Conservation (phyloP, 2,329 filamentous ascomycete species). For the Fusarium sp. region DNA sequence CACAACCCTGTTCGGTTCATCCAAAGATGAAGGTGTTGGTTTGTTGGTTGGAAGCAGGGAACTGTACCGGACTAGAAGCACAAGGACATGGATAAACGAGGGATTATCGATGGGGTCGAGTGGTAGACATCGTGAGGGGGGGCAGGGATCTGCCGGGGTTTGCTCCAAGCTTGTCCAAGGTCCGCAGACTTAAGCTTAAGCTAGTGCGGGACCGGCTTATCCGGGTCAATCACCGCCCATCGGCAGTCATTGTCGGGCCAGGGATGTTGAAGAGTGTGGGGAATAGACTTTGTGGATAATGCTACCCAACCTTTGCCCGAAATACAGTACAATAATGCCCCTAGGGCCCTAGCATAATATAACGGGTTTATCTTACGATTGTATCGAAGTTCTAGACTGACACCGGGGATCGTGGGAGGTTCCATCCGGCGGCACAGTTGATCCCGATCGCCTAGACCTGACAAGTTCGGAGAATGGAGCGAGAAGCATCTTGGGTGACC, state of each 20-base stretch:
- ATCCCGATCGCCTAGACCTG: neutral
- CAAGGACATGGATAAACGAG: slow-evolving; percentile 15
- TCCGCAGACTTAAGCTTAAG: slow-evolving; percentile 19
- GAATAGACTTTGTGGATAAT: neutral
- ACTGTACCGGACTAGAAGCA: neutral
- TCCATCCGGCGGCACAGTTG: neutral
- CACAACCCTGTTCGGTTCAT: neutral
- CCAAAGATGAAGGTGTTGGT: slow-evolving; percentile 3
- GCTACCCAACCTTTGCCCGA: no score
- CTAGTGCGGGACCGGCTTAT: slow-evolving; percentile 3
- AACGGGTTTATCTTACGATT: slow-evolving; percentile 18
- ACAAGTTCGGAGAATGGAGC: neutral
- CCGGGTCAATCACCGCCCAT: slow-evolving; percentile 9
- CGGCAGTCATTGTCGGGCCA: neutral
- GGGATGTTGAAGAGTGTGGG: neutral
- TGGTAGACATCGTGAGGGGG: no score
- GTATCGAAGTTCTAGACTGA: slow-evolving; percentile 5
- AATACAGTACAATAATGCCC: neutral
- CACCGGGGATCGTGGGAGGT: neutral
- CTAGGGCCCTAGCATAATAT: neutral
- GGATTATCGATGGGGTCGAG: slow-evolving; percentile 17
- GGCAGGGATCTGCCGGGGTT: slow-evolving; percentile 16
- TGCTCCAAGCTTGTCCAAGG: slow-evolving; percentile 19
- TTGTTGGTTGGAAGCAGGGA: neutral
- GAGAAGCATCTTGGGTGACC: neutral